Conservation (phyloP, 2,329 filamentous ascomycete genomes). For the Claviceps digitariae region DNA sequence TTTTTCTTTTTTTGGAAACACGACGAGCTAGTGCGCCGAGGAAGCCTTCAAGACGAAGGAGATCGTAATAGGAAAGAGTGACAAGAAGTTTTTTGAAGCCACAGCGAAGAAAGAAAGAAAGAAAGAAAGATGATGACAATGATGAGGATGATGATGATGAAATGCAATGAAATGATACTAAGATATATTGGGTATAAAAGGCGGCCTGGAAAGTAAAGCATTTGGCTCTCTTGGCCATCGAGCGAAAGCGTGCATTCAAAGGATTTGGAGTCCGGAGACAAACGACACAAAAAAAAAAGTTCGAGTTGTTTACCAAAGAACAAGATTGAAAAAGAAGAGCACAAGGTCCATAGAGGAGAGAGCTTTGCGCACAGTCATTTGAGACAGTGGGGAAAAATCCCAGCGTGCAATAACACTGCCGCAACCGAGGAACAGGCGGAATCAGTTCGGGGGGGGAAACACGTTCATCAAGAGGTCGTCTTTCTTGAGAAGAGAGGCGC, state of each 20-base stretch:
- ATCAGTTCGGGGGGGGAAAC: neutral
- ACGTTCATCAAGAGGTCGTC: neutral
- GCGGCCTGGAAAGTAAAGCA: neutral
- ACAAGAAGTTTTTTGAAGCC: neutral
- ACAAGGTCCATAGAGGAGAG: neutral
- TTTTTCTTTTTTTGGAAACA: neutral
- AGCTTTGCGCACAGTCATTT: too few relatives aligned
- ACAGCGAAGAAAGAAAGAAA: neutral
- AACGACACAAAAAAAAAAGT: neutral
- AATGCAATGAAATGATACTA: neutral
- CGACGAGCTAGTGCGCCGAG: neutral
- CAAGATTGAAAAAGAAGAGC: neutral
- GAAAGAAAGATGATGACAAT: too few relatives aligned
- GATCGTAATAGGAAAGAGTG: too few relatives aligned
- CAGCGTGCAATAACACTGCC: neutral
- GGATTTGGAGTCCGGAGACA: neutral
- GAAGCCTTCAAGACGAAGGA: too few relatives aligned
- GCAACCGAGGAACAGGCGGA: neutral
- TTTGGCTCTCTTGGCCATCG: neutral
- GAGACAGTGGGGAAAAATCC: too few relatives aligned
- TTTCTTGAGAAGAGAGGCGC: neutral
- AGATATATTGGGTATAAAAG: neutral
- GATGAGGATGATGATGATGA: neutral
- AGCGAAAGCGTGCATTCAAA: neutral
- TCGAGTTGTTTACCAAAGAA: neutral